Percentiles rank a stretch among this genome's conserved stretches.
Evolutionary conservation across 73 alveolate species (phyloP).

Genomic region (Paramecium sexaurelia): DNA sequence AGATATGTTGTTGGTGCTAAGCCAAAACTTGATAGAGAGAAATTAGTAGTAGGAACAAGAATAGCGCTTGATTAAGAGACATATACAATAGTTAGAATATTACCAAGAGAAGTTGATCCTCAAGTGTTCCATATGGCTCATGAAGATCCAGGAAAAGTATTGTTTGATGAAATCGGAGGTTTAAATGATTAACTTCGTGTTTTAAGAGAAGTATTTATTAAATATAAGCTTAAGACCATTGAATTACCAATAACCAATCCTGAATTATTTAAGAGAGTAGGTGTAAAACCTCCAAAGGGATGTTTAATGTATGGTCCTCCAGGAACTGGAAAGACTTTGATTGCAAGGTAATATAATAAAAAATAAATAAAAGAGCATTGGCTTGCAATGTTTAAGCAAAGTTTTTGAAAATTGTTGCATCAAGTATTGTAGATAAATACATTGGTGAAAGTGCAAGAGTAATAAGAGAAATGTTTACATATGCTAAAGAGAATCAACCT

Average conservation of each 20-base stretch:
- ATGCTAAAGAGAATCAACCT: conserved; percentile 98
- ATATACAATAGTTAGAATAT: conserved; percentile 96
- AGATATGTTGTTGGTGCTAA: conserved; percentile 98
- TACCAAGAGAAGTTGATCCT: conserved; percentile 99
- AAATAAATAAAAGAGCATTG: conserved; percentile 83
- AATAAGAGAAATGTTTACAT: conserved; percentile 99
- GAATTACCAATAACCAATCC: conserved; percentile 99
- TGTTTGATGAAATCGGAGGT: conserved; percentile 97
- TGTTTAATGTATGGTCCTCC: conserved; percentile 99
- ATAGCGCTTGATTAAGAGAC: conserved; percentile 87
- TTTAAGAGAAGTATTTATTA: conserved; percentile 81
- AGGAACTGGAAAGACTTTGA: conserved; percentile 99
- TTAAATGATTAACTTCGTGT: conserved; percentile 96
- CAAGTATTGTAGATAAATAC: conserved; percentile 98
- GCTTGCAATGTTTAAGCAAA: conserved; percentile 97
- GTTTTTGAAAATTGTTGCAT: conserved; percentile 98
- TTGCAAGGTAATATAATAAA: conserved; percentile 79
- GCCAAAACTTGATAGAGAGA: conserved; percentile 88
- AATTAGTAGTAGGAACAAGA: conserved; percentile 80
- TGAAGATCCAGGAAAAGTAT: conserved; percentile 97
- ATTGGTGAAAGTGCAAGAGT: conserved; percentile 99
- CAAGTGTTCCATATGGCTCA: conserved; percentile 97
- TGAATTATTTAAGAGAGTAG: conserved; percentile 98
- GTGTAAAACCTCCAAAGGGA: conserved; percentile 99
- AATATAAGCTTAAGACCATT: conserved; percentile 74